A percentile compares a stretch with the other conserved stretches of the same genome.
These are phyloP conservation scores for Beauveria pseudobassiana DNA, from an alignment of 2,329 filamentous ascomycete species.

Conservation along the genomic window DNA sequence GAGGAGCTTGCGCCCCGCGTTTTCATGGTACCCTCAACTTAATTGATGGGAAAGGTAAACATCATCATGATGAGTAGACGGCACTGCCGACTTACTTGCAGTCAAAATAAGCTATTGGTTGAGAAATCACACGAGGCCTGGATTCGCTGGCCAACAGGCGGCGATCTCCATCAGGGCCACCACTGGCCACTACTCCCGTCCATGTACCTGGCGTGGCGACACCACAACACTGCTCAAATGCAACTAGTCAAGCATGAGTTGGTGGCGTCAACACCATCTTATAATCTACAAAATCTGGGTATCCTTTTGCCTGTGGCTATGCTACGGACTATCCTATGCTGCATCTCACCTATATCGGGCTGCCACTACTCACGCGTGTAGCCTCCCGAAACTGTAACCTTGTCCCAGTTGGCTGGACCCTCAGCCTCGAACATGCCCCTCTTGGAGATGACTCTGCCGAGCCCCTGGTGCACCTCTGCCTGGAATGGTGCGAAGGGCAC, in stretches of 20 bases:
- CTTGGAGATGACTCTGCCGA: conserved; percentile 81
- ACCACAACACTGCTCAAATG: neutral
- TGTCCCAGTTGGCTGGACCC: conserved; percentile 46
- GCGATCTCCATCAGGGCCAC: neutral
- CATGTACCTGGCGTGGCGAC: neutral
- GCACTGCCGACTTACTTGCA: neutral
- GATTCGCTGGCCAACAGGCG: neutral
- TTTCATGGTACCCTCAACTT: no score
- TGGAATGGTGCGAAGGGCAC: conserved; percentile 87
- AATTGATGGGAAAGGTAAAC: no score
- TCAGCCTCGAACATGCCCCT: conserved; percentile 62
- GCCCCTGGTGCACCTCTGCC: conserved; percentile 73
- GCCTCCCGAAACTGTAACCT: conserved; percentile 23
- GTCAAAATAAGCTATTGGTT: neutral
- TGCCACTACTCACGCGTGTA: conserved; percentile 17
- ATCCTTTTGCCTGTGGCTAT: neutral
- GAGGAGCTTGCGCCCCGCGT: no score
- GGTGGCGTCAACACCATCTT: neutral
- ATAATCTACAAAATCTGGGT: neutral
- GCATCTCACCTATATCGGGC: neutral
- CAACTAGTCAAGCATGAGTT: neutral
- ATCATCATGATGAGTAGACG: no score
- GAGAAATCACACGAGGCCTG: neutral
- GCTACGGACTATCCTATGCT: neutral
- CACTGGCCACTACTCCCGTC: neutral